These are phyloP conservation scores for Talaromyces sp. DNA, from an alignment of 2,329 filamentous ascomycete species.

Conservation along the genomic window DNA sequence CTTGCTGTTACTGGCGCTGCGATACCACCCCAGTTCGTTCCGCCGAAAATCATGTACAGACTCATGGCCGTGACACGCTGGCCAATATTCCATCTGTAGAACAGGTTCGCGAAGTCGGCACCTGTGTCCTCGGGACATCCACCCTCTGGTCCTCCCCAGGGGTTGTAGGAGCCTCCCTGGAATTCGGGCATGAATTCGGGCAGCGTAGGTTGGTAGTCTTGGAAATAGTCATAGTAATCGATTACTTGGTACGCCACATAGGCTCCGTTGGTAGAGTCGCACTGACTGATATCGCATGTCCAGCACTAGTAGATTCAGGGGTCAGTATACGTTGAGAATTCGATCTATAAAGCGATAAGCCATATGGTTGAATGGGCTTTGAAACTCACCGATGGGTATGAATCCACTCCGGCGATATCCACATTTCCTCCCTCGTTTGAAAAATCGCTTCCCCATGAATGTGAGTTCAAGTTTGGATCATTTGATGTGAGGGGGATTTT, in stretches of 20 bases:
- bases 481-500: slow-evolving; percentile 62
- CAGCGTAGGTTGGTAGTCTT: slow-evolving; percentile 43
- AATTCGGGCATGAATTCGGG: slow-evolving; percentile 63
- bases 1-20: slow-evolving; percentile 61
- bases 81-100: slow-evolving; percentile 64
- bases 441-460: slow-evolving; percentile 64
- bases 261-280: slow-evolving; percentile 61
- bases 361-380: not conserved
- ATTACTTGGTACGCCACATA: slow-evolving; percentile 59
- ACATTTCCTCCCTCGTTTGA: slow-evolving; percentile 54
- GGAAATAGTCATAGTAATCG: slow-evolving; percentile 53
- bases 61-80: slow-evolving; percentile 63
- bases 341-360: no score
- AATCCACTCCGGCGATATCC: slow-evolving; percentile 33
- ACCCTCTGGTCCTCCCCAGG: slow-evolving; percentile 63
- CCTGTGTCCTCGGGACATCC: slow-evolving; percentile 59
- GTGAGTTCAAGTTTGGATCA: slow-evolving; percentile 61
- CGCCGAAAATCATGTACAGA: slow-evolving; percentile 67
- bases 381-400: slow-evolving; percentile 53
- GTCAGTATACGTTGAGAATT: no score
- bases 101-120: slow-evolving; percentile 64
- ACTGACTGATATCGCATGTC: slow-evolving; percentile 65
- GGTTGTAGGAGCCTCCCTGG: slow-evolving; percentile 63
- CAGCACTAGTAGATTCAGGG: no score
- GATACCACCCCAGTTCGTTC: slow-evolving; percentile 65